Percentiles rank a stretch among this genome's conserved stretches.
phyloP scores from a whole-genome alignment of 352 stramenopile genomes.

The Phytophthora pseudosyringae region DNA sequence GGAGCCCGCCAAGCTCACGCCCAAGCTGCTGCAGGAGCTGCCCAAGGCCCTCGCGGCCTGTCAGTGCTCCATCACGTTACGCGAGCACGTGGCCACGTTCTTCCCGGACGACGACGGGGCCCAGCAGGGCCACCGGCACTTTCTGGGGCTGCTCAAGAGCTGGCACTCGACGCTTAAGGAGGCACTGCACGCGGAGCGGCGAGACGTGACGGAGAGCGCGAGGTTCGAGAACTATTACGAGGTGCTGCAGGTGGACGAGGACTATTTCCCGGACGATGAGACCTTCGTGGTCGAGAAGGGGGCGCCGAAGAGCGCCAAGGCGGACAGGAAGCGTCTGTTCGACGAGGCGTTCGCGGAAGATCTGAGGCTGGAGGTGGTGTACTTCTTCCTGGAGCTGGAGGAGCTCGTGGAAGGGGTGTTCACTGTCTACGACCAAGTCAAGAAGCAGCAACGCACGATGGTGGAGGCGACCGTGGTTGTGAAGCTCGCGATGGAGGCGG shows the following conservation, averaged over 20 bases:
- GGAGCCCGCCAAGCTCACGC: slow-evolving; percentile 16
- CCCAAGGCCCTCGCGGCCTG: slow-evolving; percentile 30
- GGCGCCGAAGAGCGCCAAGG: background rate
- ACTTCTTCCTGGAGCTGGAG: slow-evolving; percentile 40
- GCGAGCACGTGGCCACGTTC: slow-evolving; percentile 25
- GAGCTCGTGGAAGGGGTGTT: slow-evolving; percentile 38
- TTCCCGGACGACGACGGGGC: slow-evolving; percentile 13
- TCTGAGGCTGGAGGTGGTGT: slow-evolving; percentile 21
- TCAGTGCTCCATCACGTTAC: slow-evolving; percentile 28
- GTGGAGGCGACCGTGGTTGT: slow-evolving; percentile 44
- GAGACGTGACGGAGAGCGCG: background rate
- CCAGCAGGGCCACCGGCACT: slow-evolving; percentile 17
- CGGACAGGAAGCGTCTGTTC: slow-evolving; percentile 18
- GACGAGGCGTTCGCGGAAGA: slow-evolving; percentile 18
- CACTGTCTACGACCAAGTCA: slow-evolving; percentile 37
- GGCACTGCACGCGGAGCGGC: background rate
- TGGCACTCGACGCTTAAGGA: slow-evolving; percentile 16
- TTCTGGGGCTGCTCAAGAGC: slow-evolving; percentile 15
- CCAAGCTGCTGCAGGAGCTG: slow-evolving; percentile 22
- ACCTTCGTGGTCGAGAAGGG: background rate
- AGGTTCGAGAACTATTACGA: slow-evolving; percentile 37
- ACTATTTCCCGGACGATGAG: slow-evolving; percentile 25
- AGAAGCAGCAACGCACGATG: slow-evolving; percentile 40
- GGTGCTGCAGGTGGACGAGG: slow-evolving; percentile 31
- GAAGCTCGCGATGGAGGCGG: slow-evolving; percentile 35